phyloP scores from a whole-genome alignment of 192 early-diverging fungal species.

The Backusella mclennaniae region DNA sequence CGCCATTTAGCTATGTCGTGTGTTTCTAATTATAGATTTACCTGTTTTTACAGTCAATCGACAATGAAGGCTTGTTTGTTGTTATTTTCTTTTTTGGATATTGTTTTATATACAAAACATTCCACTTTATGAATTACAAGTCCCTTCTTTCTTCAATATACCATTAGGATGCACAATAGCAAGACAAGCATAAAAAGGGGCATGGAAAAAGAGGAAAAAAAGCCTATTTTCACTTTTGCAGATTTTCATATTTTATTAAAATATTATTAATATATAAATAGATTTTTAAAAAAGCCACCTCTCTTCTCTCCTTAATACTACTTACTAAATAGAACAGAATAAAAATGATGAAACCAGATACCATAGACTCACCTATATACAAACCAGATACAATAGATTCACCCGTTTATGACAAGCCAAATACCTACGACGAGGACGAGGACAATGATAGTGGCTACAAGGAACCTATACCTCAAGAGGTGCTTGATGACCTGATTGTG shows the following conservation, averaged over 20 bases:
- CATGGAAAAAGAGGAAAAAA: background rate
- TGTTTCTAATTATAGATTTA: background rate
- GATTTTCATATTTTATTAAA: background rate
- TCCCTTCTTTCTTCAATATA: background rate
- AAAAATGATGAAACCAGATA: conserved; percentile 12
- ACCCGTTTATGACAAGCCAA: conserved; percentile 32
- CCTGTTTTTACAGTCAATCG: background rate
- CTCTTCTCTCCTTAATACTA: background rate
- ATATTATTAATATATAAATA: background rate
- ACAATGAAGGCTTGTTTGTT: background rate
- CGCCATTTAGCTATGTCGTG: background rate
- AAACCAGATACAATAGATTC: conserved; percentile 28
- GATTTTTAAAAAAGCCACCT: background rate
- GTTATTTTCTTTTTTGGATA: background rate
- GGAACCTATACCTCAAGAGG: background rate
- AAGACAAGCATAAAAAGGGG: background rate
- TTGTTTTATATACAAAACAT: background rate
- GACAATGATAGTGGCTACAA: background rate
- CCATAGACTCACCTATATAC: conserved; percentile 7
- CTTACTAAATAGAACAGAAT: background rate
- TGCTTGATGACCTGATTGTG: conserved; percentile 14
- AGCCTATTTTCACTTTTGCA: background rate
- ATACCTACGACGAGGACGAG: conserved; percentile 35
- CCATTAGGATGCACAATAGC: background rate
- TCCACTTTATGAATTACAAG: background rate